Evolutionary conservation across 2,329 filamentous ascomycete genomes (phyloP), one percentile per base, ranked within the genome.

Genomic region (Penicillium olsonii): DNA sequence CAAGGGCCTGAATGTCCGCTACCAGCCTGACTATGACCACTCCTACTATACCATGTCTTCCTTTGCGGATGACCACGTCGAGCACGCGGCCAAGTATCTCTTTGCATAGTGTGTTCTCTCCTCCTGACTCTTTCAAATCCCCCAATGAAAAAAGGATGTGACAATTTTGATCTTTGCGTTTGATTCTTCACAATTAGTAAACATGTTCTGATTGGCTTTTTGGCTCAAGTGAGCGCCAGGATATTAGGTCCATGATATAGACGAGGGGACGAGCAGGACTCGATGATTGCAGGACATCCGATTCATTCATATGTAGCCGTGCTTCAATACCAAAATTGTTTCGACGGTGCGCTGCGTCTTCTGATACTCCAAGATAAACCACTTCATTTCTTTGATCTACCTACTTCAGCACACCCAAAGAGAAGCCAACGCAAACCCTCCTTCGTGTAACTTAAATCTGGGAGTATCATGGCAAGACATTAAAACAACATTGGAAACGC

Each of bases 1-100:
- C 44, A 75, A 78, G 51, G 88, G 87, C 9, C 75, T 96, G 55
- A 83, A 83, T 45, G 75, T 97, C 56, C 83, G 92, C 64, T 94
- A 92, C 78, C 92, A 96, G 69, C 66, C 88, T 75, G 91, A 85
- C 54, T 97, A 99, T 68, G 94, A 99, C 71, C 94, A 99, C 75
- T 95, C 90, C 55, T 99, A 99, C 77, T 99, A 85, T 75, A 96
- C 96, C 74, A 95, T 99, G 78, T 87, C 92, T 29, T 85, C 84
- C 14, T 99, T 99, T 69, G 83, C 87, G 37, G 87, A 89, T 65
- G 92, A 97, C 62, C 94, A 99, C 73, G 82, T 97, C 60, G 86
- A 90, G 64, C 90, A 95, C 75, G 91, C 91, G 52, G 92, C 92
- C 59, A 96, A 94, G 78, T 86, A 90, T 68, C 75, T 96, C 48